Evolutionary conservation across 352 stramenopile species (phyloP).

Genomic region (Pythium dissotocum): DNA sequence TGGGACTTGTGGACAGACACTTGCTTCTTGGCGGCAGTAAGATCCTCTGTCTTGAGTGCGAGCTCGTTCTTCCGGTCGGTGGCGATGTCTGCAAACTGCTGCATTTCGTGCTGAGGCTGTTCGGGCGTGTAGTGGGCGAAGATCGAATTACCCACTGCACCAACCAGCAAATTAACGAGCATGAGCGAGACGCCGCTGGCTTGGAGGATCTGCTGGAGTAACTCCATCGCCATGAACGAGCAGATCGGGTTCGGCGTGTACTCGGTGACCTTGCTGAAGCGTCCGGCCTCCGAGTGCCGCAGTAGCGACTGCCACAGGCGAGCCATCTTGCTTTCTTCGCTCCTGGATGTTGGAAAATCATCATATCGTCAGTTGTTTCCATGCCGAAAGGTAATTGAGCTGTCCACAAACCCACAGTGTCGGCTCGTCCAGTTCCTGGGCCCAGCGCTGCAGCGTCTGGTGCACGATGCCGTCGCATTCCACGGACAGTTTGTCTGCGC

Average conservation of each 20-base stretch:
- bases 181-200: constrained; percentile 39
- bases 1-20: not conserved
- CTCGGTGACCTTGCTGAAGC: constrained; percentile 33
- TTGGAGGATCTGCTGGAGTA: constrained; percentile 36
- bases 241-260: constrained; percentile 55
- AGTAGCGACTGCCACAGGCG: constrained; percentile 61
- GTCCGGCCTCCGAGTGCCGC: constrained; percentile 56
- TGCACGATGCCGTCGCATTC: constrained; percentile 25
- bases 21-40: constrained; percentile 8
- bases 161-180: constrained; percentile 48
- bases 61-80: constrained; percentile 27
- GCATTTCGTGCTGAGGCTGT: constrained; percentile 35
- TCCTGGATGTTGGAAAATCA: constrained; percentile 12
- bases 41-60: constrained; percentile 12
- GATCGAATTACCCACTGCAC: constrained; percentile 62
- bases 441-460: constrained; percentile 20
- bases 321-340: constrained; percentile 48
- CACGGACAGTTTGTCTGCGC: not conserved
- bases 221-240: constrained; percentile 55
- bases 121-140: constrained; percentile 51
- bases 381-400: too few relatives aligned
- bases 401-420: constrained; percentile 17
- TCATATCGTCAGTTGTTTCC: not conserved
- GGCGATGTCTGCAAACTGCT: constrained; percentile 47
- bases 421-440: constrained; percentile 17